Evolutionary conservation across 495 filamentous ascomycete genomes (phyloP), one percentile per base, ranked within the genome.

Genomic region (Penicillium psychrofluorescens): DNA sequence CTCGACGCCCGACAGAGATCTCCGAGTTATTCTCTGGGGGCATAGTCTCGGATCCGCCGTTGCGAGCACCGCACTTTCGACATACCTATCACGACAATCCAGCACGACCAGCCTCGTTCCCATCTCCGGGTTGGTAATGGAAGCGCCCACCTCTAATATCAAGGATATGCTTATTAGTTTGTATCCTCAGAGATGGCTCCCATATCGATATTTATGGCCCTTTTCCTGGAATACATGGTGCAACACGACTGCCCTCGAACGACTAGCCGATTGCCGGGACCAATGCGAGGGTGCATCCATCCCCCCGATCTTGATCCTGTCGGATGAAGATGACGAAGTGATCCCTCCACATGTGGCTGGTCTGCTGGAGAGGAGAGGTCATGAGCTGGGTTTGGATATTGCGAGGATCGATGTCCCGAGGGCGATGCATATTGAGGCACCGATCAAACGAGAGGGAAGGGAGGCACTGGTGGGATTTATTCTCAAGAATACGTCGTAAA

Each of bases 181-280:
- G 13, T 92, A 90, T 59, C 86, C 86, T 8, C 85, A 91, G 53
- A 84, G 78, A 46, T 91, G 87, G 87, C 62, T 91, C 0, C 86
- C 86, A 1, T 91, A 92, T 59, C 67, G 77, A 4, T 82, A 84
- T 61, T 61, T 83, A 0, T 58, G 64, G 41, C 67, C 68, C 0
- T 77, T 80, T 50, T 62, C 78, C 35, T 63, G 78, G 59, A 79
- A 71, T 49, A 61, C 61, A 28, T 81, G 79, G 77, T 68, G 79
- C 47, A 69, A 58, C 43, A 46, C 48, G 6, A 46, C 33, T 0
- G 63, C 69, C 1, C 43, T 75, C 43, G 52, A 55, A 8, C 48
- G 49, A 16, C 59, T 77, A 14, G 63, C 70, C 6, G 22, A n/a
- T 10, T 54, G 42, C 47, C 42, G 55, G 34, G 38, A 59, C 30